Evolutionary conservation across 805 yeast species (phyloP).

Genomic region (Saccharomycopsis fodiens): DNA sequence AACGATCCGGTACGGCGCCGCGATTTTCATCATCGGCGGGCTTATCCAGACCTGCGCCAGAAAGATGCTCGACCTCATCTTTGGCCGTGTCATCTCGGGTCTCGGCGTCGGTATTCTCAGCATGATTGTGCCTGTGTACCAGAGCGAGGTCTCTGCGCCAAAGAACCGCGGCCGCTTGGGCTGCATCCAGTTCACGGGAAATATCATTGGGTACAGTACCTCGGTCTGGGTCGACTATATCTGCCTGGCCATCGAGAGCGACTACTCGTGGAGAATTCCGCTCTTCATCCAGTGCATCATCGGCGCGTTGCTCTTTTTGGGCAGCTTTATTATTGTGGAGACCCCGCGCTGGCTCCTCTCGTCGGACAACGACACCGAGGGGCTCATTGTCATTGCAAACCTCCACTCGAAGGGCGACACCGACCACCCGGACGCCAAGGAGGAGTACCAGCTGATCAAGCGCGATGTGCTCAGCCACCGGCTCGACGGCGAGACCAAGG

Average conservation of each 20-base stretch:
- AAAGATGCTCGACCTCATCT: slow-evolving; percentile 48
- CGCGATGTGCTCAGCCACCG: slow-evolving; percentile 70
- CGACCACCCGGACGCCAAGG: slow-evolving; percentile 57
- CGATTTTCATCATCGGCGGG: slow-evolving; percentile 75
- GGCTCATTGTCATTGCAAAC: slow-evolving; percentile 77
- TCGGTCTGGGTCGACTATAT: slow-evolving; percentile 85
- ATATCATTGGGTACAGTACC: slow-evolving; percentile 70
- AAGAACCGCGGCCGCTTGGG: slow-evolving; percentile 80
- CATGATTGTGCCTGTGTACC: slow-evolving; percentile 82
- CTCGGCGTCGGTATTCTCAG: slow-evolving; percentile 82
- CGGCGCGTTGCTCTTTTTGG: slow-evolving; percentile 59
- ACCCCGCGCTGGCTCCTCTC: slow-evolving; percentile 88
- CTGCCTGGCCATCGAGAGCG: slow-evolving; percentile 55
- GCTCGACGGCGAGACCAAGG: slow-evolving; percentile 67
- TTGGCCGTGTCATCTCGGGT: slow-evolving; percentile 74
- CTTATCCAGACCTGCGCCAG: slow-evolving; percentile 56
- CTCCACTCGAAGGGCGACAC: slow-evolving; percentile 73
- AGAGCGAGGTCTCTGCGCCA: slow-evolving; percentile 82
- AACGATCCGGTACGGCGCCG: slow-evolving; percentile 74
- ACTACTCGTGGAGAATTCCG: slow-evolving; percentile 74
- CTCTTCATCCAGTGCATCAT: slow-evolving; percentile 67
- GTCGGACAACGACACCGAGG: slow-evolving; percentile 74
- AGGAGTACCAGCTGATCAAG: slow-evolving; percentile 74
- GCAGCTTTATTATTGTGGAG: slow-evolving; percentile 76
- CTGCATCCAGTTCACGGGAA: slow-evolving; percentile 83